These are phyloP conservation scores for Aspergillus tamarii DNA, from an alignment of 2,329 filamentous ascomycete genomes.

Conservation along the genomic window DNA sequence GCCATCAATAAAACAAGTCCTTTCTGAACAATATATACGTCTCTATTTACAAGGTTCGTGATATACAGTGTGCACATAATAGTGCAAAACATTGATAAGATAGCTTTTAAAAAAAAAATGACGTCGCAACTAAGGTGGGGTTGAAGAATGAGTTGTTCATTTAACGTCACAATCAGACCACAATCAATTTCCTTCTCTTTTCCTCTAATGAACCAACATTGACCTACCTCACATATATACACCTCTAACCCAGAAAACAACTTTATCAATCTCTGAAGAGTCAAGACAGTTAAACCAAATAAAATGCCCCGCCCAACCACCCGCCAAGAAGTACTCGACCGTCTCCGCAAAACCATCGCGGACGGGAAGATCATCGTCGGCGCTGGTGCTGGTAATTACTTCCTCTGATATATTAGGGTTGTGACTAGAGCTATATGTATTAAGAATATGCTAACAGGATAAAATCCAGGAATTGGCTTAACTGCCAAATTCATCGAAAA, in stretches of 20 bases:
- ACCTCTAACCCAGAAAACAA: background rate
- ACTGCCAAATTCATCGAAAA: slow-evolving; percentile 72
- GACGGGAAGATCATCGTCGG: slow-evolving; percentile 65
- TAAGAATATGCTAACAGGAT: background rate
- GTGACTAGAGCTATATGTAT: background rate
- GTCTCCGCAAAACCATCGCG: slow-evolving; percentile 58
- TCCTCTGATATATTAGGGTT: background rate
- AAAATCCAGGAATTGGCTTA: slow-evolving; percentile 63
- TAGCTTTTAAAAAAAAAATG: background rate
- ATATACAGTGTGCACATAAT: background rate
- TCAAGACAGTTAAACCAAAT: background rate
- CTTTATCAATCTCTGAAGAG: background rate
- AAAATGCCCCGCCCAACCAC: slow-evolving; percentile 62
- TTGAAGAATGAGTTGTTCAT: background rate
- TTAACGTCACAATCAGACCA: background rate
- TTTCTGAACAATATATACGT: no score
- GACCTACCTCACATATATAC: background rate
- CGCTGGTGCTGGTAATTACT: slow-evolving; percentile 61
- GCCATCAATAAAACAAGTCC: no score
- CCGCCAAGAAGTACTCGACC: slow-evolving; percentile 58
- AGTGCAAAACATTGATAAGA: background rate
- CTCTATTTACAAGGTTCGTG: background rate
- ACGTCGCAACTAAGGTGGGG: background rate
- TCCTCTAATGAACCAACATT: background rate
- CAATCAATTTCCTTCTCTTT: background rate